Percentiles rank a stretch among this genome's conserved stretches.
phyloP scores from a whole-genome alignment of 345 rosid genomes.

The Passiflora organensis region DNA sequence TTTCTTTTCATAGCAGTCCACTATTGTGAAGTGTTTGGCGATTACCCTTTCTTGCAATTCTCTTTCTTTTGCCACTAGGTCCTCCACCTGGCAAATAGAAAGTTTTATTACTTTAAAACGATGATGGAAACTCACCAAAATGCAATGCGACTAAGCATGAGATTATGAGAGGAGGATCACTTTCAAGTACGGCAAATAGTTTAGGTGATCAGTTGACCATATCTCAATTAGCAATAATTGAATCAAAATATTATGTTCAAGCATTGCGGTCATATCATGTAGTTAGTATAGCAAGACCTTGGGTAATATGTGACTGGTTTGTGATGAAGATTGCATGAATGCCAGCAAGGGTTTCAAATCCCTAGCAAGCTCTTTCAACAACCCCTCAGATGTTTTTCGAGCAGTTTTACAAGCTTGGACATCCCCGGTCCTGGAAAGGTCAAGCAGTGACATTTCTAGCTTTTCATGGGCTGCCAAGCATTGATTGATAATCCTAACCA shows the following conservation, averaged over 20 bases:
- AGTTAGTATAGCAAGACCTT: conserved; percentile 50
- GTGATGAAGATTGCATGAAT: conserved; percentile 63
- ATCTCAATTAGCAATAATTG: neutral
- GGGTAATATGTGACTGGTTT: conserved; percentile 62
- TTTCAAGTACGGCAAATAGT: neutral
- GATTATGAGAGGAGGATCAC: neutral
- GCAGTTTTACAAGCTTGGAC: conserved; percentile 84
- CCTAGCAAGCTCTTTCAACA: conserved; percentile 72
- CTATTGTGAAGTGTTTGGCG: conserved; percentile 54
- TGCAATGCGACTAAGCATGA: too few relatives aligned
- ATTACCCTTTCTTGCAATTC: conserved; percentile 81
- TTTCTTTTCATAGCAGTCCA: conserved; percentile 67
- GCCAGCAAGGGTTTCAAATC: conserved; percentile 57
- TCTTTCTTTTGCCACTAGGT: conserved; percentile 70
- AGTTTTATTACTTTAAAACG: too few relatives aligned
- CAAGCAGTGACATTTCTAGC: conserved; percentile 82
- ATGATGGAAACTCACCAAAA: neutral
- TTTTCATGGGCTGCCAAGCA: conserved; percentile 69
- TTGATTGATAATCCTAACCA: conserved; percentile 50
- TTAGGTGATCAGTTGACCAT: too few relatives aligned
- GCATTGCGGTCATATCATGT: too few relatives aligned
- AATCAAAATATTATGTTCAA: too few relatives aligned
- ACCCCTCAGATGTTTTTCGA: conserved; percentile 70
- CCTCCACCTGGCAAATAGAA: conserved; percentile 54
- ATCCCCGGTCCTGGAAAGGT: conserved; percentile 89